Base-by-base conservation (phyloP, 345 rosid genomes). In the Gossypium raimondii region DNA sequence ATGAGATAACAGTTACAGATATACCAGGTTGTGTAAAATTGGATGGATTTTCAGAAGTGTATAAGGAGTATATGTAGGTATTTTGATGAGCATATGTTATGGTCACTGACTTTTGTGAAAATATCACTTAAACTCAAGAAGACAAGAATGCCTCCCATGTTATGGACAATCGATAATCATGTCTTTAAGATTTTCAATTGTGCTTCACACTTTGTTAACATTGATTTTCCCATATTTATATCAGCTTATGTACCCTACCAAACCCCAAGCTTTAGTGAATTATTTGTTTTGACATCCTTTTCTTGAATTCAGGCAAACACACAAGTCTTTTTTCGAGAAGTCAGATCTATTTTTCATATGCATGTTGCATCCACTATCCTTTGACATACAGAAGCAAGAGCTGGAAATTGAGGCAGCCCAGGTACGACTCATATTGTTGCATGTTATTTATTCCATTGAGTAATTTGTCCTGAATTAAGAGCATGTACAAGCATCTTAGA, bases 341-440 rank as follows among this genome's bases (percentile, higher is more conserved):
- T 91, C 98, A 11, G 89, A 88, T 78, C 63, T 93, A 55, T 87
- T 91, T 77, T 93, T 93, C 83, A 18, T 89, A 43, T 93, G 97
- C 87, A 82, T 88, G 79, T 38, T 89, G 85, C 82, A 77, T 38
- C 98, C 98, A 3, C 51, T 84, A 59, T 85, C 94, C 52, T 93
- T 86, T 17, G 81, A 88, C 70, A 84, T 93, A 57, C 85, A 91
- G 78, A 86, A 81, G 81, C 94, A 93, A 78, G 97, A 91, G 44
- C 75, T 76, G 58, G 98, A 93, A 81, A 88, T 93, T 47, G 98
- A 89, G 66, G 98, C 93, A 1, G 98, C 90, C 25, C 89, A 88
- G 92, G 98, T 93, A 86, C 57, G 3, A 51, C 16, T 29, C 17
- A 0, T 69, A 10, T 50, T 50, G 41, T 48, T 67, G 11, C 22